A percentile compares a stretch with the other conserved stretches of the same genome.
Conservation (phyloP, 2,329 filamentous ascomycete species). For the Aspergillus oerlinghausenensis region DNA sequence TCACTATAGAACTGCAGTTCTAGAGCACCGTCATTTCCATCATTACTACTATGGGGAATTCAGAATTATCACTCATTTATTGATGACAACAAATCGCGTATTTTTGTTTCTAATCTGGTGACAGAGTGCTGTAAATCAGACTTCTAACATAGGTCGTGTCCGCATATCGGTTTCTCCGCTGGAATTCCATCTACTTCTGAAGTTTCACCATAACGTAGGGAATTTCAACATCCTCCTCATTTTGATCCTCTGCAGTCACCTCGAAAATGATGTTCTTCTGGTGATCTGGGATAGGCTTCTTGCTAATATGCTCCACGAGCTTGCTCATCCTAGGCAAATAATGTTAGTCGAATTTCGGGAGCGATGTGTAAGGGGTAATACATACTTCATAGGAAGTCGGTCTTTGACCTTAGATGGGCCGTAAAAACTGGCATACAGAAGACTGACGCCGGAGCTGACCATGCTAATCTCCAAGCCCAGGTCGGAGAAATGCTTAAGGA, state of each 20-base stretch:
- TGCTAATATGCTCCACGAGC: constrained; percentile 81
- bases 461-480: constrained; percentile 81
- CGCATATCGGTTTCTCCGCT: neutral
- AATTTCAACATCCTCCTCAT: constrained; percentile 91
- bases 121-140: constrained; percentile 7
- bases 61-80: neutral
- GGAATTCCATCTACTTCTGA: constrained; percentile 28
- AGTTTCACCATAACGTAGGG: constrained; percentile 92
- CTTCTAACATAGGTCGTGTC: neutral
- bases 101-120: neutral
- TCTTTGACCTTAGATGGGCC: constrained; percentile 78
- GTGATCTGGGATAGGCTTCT: constrained; percentile 84
- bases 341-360: constrained; percentile 22
- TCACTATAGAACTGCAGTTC: constrained; percentile 2
- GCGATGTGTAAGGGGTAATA: constrained; percentile 17
- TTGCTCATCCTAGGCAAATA: constrained; percentile 66
- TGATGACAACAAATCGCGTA: constrained; percentile 10
- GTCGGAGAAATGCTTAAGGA: constrained; percentile 75
- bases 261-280: constrained; percentile 97
- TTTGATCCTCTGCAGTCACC: constrained; percentile 83
- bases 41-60: neutral
- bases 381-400: constrained; percentile 65
- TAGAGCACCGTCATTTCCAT: neutral
- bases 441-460: constrained; percentile 94
- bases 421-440: constrained; percentile 93